Evolutionary conservation across 192 early-diverging fungal species (phyloP).

Genomic region (Coemansia sp.): DNA sequence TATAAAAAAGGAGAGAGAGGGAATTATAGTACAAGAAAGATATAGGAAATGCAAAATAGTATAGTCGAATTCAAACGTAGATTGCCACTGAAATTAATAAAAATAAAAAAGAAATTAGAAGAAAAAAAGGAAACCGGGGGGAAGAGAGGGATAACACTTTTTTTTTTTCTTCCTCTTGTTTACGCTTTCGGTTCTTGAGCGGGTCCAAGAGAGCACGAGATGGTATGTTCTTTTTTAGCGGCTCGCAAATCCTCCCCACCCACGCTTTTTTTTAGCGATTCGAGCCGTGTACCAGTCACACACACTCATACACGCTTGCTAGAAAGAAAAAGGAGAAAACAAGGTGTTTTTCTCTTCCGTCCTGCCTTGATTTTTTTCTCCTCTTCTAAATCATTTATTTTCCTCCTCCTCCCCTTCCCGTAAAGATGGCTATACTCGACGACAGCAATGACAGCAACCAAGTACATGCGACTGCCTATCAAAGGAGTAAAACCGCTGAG

Average conservation of each 20-base stretch:
- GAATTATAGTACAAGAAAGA: slow-evolving; percentile 20
- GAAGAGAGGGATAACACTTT: not conserved
- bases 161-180: no score
- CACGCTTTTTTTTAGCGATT: not conserved
- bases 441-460: no score
- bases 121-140: slow-evolving; percentile 5
- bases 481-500: not conserved
- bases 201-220: no score
- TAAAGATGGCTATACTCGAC: no score
- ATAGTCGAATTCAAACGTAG: not conserved
- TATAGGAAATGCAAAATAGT: not conserved
- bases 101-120: slow-evolving; percentile 3
- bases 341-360: not conserved
- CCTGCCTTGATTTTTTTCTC: not conserved
- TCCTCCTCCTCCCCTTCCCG: no score
- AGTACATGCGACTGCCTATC: not conserved
- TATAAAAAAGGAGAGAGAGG: not conserved
- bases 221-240: not conserved
- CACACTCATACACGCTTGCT: not conserved
- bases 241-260: not conserved
- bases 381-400: no score
- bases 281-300: not conserved
- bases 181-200: no score
- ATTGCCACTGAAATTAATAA: no score
- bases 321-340: not conserved